Evolutionary conservation across 345 rosid genomes (phyloP), one percentile per base, ranked within the genome.

Genomic region (Gossypium turneri): DNA sequence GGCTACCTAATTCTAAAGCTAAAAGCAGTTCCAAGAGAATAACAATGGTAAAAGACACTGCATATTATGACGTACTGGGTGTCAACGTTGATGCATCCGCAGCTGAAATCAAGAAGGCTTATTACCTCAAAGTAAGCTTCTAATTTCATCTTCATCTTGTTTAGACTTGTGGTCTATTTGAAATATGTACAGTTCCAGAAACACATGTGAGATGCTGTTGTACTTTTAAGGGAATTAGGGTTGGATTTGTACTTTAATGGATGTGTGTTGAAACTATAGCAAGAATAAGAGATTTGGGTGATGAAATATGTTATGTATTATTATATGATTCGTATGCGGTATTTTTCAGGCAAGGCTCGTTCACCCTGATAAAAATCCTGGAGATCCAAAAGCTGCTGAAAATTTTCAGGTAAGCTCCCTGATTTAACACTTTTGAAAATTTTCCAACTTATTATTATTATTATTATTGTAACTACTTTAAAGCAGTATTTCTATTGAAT

Each of bases 341-440:
- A 44, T 63, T 38, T 47, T 73, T 64, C 87, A 96, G 99, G 98
- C 98, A 76, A 86, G 96, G 79, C 67, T 81, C 77, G 97, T 96
- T 77, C 99, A 96, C 77, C 99, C 99, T 34, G 99, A 96, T 78
- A 96, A 96, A 87, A 96, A 93, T 86, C 95, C 86, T 50, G 90
- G 87, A 44, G 98, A 90, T 80, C 94, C 97, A 44, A 90, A 85
- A 79, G 97, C 99, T 76, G 97, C 97, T 2, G 86, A 77, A 81
- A 96, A 90, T 77, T 96, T 96, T 83, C 97, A 93, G 94, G 98
- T 90, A 62, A 70, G 76, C 60, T 64, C 70, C 66, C 44, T 13
- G 19, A 17, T 53, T 52, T 53, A 17, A n/a, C 55, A n/a, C 15
- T 11, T 11, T 4, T 2, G 70, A 27, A 75, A 19, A 9, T 19